Evolutionary conservation across 2,329 filamentous ascomycete genomes (phyloP).

Genomic region (Xylaria sp.): DNA sequence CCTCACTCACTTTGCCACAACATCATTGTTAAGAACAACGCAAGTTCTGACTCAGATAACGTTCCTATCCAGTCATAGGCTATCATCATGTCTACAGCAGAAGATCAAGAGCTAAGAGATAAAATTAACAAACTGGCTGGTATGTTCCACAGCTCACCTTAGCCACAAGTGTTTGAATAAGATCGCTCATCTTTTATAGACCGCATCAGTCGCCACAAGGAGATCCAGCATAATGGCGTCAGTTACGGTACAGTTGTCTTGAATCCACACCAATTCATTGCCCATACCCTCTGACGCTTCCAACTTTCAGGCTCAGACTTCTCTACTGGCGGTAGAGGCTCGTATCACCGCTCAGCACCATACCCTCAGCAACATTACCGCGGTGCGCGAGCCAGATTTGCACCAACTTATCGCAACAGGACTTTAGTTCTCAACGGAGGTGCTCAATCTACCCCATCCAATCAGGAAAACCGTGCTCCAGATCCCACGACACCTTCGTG

Average conservation of each 20-base stretch:
- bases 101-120: constrained; percentile 65
- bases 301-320: constrained; percentile 36
- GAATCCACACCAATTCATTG: background rate
- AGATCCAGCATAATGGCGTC: constrained; percentile 64
- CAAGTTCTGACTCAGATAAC: constrained; percentile 35
- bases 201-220: constrained; percentile 82
- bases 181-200: constrained; percentile 60
- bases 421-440: constrained; percentile 50
- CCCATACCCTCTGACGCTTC: constrained; percentile 13
- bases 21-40: constrained; percentile 5
- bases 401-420: constrained; percentile 48
- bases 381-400: constrained; percentile 43
- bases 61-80: constrained; percentile 31
- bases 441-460: constrained; percentile 42
- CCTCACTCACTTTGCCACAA: background rate
- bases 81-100: constrained; percentile 47
- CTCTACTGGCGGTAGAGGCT: constrained; percentile 34
- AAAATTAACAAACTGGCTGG: constrained; percentile 65
- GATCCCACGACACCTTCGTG: constrained; percentile 62
- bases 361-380: constrained; percentile 46
- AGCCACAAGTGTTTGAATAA: background rate
- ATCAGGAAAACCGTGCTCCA: constrained; percentile 48
- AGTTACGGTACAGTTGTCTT: constrained; percentile 43
- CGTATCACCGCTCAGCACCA: constrained; percentile 45
- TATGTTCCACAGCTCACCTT: constrained; percentile 45